A percentile compares a stretch with the other conserved stretches of the same genome.
Evolutionary conservation across 2,329 filamentous ascomycete species (phyloP).

Genomic region (Diaporthe vexans): DNA sequence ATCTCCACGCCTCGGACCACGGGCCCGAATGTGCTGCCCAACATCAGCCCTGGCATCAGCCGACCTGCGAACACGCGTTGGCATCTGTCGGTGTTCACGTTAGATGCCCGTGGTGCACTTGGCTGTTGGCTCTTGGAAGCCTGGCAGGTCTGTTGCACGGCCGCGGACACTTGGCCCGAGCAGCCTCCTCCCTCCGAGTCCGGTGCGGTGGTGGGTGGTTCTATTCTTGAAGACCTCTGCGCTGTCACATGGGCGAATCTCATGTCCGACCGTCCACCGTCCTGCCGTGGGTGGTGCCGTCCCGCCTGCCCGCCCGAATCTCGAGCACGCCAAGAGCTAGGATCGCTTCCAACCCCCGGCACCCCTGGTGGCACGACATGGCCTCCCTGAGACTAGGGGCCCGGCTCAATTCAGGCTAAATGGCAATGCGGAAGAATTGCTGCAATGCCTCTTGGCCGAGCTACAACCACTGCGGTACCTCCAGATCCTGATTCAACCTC

Average conservation of each 20-base stretch:
- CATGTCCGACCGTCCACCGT: slow-evolving; percentile 8
- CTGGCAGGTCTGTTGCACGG: not conserved
- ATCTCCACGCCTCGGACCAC: slow-evolving; percentile 15
- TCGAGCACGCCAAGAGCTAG: slow-evolving; percentile 18
- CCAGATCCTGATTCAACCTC: slow-evolving; percentile 1
- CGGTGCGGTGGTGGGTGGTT: slow-evolving; percentile 9
- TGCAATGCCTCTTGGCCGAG: slow-evolving; percentile 29
- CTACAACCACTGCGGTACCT: not conserved
- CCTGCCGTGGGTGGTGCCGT: slow-evolving; percentile 17
- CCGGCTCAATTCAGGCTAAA: slow-evolving; percentile 25
- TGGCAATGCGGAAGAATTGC: slow-evolving; percentile 22
- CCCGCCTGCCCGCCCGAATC: slow-evolving; percentile 1
- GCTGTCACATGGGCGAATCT: slow-evolving; percentile 24
- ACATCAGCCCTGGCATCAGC: not conserved
- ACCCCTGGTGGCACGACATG: not conserved
- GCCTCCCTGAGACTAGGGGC: slow-evolving; percentile 14
- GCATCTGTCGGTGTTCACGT: slow-evolving; percentile 1
- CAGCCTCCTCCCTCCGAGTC: not conserved
- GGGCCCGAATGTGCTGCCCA: not conserved
- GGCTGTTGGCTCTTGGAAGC: not conserved
- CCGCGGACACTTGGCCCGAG: not conserved
- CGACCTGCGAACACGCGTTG: not conserved
- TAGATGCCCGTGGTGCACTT: not conserved
- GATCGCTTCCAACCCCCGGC: slow-evolving; percentile 21
- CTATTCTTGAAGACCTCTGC: not conserved